Evolutionary conservation across 805 yeast genomes (phyloP).

Genomic region (Isabelozyma gotoi): DNA sequence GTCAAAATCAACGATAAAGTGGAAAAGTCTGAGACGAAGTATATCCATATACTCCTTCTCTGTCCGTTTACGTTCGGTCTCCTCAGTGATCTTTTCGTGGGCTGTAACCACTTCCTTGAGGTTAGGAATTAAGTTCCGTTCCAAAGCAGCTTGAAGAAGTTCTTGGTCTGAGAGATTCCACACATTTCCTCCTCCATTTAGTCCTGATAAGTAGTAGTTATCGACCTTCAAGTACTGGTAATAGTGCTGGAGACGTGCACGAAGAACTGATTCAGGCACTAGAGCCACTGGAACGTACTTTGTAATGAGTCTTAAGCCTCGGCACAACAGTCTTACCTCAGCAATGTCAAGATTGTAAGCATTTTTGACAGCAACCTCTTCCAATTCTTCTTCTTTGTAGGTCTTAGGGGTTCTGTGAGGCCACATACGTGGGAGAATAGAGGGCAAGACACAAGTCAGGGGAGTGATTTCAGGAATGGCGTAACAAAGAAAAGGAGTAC

Average conservation of each 20-base stretch:
- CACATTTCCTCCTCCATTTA: slow-evolving; percentile 38
- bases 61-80: slow-evolving; percentile 9
- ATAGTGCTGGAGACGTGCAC: slow-evolving; percentile 34
- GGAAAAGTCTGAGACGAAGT: slow-evolving; percentile 35
- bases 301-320: slow-evolving; percentile 36
- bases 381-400: slow-evolving; percentile 8
- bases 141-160: slow-evolving; percentile 51
- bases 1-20: slow-evolving; percentile 41
- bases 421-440: slow-evolving; percentile 38
- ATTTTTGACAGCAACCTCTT: slow-evolving; percentile 36
- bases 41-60: slow-evolving; percentile 21
- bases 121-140: slow-evolving; percentile 51
- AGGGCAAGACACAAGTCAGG: slow-evolving; percentile 56
- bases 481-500: slow-evolving; percentile 53
- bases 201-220: slow-evolving; percentile 45
- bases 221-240: slow-evolving; percentile 51
- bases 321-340: slow-evolving; percentile 36
- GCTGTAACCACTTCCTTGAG: slow-evolving; percentile 18
- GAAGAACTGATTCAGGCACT: slow-evolving; percentile 37
- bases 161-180: slow-evolving; percentile 51
- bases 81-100: slow-evolving; percentile 21
- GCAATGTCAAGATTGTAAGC: slow-evolving; percentile 46
- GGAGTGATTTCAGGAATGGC: slow-evolving; percentile 57
- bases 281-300: slow-evolving; percentile 39
- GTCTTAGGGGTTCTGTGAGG: slow-evolving; percentile 12